Evolutionary conservation across 306 rosid genomes (phyloP), one percentile per base, ranked within the genome.

Genomic region (Pyrus pyrifolia): DNA sequence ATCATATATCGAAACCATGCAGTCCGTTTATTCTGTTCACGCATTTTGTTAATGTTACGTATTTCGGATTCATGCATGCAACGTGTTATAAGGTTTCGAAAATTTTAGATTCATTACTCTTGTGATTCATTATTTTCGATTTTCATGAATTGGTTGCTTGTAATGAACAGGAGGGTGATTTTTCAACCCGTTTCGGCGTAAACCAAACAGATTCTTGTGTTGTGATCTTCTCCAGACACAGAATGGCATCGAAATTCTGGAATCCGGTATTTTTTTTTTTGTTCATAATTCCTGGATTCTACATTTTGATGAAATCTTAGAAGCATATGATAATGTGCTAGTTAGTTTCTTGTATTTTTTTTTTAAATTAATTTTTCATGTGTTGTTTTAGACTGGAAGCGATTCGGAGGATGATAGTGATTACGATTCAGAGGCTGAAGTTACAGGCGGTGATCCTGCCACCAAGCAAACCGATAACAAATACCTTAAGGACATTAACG

Each of bases 341-440:
- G n/a, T 70, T 70, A 38, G 42, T 5, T 12, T 22, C 27, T 58
- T 58, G 25, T 3, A 19, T 58, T 4, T 21, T 13, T 52, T 5
- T 0, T 13, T 29, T 52, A 30, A 25, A 51, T 40, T 22, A n/a
- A 12, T 11, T 42, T 46, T 64, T 42, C 59, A 3, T 70, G 69
- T 80, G n/a, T 15, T 67, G 62, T 75, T 11, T 4, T 58, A 91
- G 97, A 89, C 88, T 52, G 91, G 77, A 4, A 88, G 91, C 76
- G 97, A 91, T 59, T 81, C 97, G 0, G 94, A 88, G 81, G 91
- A 85, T 65, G 94, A 42, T 42, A 42, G 86, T 73, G 87, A 85
- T 53, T 83, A 84, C 74, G 97, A 89, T 25, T 76, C 45, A 25
- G 91, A 83, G 44, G 74, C 67, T 81, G 93, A 82, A 40, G 71